Evolutionary conservation across 306 rosid species (phyloP).

Genomic region (Trichosanthes truncata): DNA sequence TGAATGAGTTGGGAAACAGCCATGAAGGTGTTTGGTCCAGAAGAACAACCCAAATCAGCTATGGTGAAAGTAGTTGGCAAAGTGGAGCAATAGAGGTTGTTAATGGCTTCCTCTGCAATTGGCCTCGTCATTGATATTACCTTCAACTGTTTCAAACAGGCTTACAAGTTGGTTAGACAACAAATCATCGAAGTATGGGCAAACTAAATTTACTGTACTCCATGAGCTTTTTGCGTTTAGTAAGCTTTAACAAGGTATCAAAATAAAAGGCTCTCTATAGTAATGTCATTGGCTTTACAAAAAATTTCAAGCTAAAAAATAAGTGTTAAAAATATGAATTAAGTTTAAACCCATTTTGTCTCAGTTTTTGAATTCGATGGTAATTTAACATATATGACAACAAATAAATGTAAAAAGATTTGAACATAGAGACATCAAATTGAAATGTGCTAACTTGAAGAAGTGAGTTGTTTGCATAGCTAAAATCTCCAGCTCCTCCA

Average conservation of each 20-base stretch:
- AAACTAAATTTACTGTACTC: not conserved
- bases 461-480: constrained; percentile 15
- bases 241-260: too few species aligned
- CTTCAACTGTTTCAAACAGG: not conserved
- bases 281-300: too few species aligned
- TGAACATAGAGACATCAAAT: not conserved
- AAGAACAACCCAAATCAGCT: constrained; percentile 20
- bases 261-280: too few species aligned
- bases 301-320: too few species aligned
- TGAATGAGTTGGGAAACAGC: constrained; percentile 7
- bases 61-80: not conserved
- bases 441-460: not conserved
- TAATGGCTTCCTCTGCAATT: not conserved
- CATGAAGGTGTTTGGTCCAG: constrained; percentile 8
- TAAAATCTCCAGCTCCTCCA: constrained; percentile 12
- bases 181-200: too few species aligned
- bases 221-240: too few species aligned
- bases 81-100: not conserved
- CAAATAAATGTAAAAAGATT: not conserved
- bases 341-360: too few species aligned
- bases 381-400: too few species aligned
- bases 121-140: constrained; percentile 9
- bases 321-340: too few species aligned
- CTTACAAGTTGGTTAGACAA: not conserved
- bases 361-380: too few species aligned